phyloP scores from a whole-genome alignment of 164 flowering plant genomes.

The Stephania japonica region DNA sequence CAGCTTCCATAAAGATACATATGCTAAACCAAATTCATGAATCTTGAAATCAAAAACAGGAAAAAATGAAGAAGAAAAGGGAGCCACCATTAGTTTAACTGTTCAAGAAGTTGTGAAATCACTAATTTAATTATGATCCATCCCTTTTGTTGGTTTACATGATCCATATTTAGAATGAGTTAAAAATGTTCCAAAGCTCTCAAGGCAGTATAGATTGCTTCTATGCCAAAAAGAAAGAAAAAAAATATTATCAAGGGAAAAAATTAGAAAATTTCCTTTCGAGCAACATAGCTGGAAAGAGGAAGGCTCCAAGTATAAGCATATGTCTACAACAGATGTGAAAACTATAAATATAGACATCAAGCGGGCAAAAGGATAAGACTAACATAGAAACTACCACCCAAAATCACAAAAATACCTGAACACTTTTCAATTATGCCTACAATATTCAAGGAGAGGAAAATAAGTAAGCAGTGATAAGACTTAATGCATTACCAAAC shows the following conservation, averaged over 20 bases:
- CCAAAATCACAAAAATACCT: no score
- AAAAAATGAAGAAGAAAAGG: neutral
- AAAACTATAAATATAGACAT: no score
- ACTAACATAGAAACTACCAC: no score
- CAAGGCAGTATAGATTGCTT: neutral
- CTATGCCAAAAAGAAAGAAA: neutral
- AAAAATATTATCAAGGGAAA: neutral
- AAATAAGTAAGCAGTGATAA: neutral
- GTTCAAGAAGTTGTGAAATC: no score
- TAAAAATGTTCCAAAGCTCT: neutral
- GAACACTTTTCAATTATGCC: neutral
- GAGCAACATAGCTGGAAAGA: neutral
- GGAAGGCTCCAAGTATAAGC: no score
- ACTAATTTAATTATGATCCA: no score
- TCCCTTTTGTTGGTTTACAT: neutral
- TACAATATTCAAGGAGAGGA: slow-evolving; percentile 2
- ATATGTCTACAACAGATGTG: no score
- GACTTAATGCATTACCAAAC: slow-evolving; percentile 54
- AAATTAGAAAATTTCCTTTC: neutral
- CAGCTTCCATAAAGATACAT: neutral
- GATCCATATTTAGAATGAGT: neutral
- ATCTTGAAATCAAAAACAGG: neutral
- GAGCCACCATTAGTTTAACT: no score
- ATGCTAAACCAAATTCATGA: neutral
- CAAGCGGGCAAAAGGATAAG: no score